Conservation (phyloP, 2,329 filamentous ascomycete species). For the Thermomyces lanuginosus region DNA sequence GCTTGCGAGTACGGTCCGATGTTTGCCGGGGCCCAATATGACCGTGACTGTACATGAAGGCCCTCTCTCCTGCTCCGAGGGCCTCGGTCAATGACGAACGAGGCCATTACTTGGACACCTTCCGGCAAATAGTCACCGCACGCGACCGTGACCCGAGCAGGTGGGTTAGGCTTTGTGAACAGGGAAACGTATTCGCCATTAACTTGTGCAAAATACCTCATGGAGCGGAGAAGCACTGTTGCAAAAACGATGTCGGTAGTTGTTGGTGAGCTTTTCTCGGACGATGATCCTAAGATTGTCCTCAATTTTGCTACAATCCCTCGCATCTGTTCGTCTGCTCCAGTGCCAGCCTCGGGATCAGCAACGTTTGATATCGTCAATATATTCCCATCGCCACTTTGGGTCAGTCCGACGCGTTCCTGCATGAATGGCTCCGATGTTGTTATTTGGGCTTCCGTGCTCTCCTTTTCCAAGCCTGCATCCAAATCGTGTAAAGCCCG, state of each 20-base stretch:
- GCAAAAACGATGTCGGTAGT: constrained; percentile 31
- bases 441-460: background rate
- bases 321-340: constrained; percentile 26
- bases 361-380: constrained; percentile 24
- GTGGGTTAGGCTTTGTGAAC: constrained; percentile 65
- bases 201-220: constrained; percentile 60
- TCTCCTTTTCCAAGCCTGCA: background rate
- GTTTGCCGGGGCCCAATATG: constrained; percentile 96
- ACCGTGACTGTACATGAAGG: constrained; percentile 80
- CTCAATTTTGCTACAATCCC: constrained; percentile 14
- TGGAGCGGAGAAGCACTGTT: constrained; percentile 56
- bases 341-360: constrained; percentile 22
- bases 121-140: constrained; percentile 51
- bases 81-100: constrained; percentile 30
- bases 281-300: constrained; percentile 6
- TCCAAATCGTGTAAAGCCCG: constrained; percentile 16
- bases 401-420: constrained; percentile 7
- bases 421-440: constrained; percentile 3
- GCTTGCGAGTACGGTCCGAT: constrained; percentile 96
- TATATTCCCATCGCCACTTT: constrained; percentile 11
- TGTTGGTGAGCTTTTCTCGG: constrained; percentile 6
- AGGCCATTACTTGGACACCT: constrained; percentile 45
- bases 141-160: constrained; percentile 68
- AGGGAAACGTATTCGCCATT: constrained; percentile 61
- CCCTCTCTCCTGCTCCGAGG: constrained; percentile 26